These are phyloP conservation scores for Cyclostephanos invisitatus DNA, from an alignment of 108 stramenopile species.

Conservation along the genomic window DNA sequence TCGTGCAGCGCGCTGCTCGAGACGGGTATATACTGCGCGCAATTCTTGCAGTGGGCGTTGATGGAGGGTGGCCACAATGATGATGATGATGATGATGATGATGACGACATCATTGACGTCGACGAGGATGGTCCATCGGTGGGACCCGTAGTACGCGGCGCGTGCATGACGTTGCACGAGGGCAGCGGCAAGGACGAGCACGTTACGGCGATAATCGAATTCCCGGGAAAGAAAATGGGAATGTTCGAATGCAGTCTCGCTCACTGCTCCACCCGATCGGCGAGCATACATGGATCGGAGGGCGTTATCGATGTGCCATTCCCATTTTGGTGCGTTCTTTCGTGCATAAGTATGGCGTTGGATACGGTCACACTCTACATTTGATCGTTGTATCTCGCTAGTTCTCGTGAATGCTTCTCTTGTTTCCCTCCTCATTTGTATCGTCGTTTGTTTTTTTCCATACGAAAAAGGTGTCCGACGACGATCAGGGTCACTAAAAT, in stretches of 20 bases:
- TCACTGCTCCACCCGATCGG: conserved; percentile 46
- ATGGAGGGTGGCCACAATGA: too few relatives aligned
- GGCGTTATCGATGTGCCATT: conserved; percentile 53
- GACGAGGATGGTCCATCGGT: background rate
- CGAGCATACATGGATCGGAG: conserved; percentile 44
- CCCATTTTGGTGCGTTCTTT: conserved; percentile 49
- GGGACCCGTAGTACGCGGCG: conserved; percentile 45
- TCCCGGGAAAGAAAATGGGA: conserved; percentile 48
- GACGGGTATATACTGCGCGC: conserved; percentile 61
- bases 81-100: too few relatives aligned
- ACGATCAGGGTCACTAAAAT: conserved; percentile 46
- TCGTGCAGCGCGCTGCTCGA: conserved; percentile 47
- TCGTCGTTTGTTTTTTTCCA: too few relatives aligned
- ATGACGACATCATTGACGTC: background rate
- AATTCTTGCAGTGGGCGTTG: conserved; percentile 59
- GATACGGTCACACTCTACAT: too few relatives aligned
- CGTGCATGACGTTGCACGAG: conserved; percentile 34
- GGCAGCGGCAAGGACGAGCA: conserved; percentile 48
- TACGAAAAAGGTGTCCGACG: conserved; percentile 58
- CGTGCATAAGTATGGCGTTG: too few relatives aligned
- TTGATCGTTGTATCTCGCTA: background rate
- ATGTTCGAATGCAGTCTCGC: conserved; percentile 51
- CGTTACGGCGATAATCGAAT: conserved; percentile 51
- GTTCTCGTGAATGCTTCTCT: background rate
- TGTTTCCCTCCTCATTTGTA: background rate